These are phyloP conservation scores for Debaryomyces robertsiae DNA, from an alignment of 1,139 yeast genomes.

Conservation along the genomic window DNA sequence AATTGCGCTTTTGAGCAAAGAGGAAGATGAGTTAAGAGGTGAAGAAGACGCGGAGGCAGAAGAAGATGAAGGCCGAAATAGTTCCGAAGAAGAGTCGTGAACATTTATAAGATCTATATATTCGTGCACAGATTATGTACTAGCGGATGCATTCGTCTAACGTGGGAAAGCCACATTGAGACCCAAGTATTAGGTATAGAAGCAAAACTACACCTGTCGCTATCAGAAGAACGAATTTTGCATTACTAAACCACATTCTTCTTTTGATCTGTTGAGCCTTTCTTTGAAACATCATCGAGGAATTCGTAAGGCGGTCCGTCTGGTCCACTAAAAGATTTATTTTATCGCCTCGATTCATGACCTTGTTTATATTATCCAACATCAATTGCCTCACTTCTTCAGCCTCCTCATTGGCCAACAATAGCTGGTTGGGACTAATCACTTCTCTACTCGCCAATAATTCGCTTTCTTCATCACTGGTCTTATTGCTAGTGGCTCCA, in stretches of 20 bases:
- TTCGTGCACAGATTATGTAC: constrained; percentile 6
- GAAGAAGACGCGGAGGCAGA: constrained; percentile 27
- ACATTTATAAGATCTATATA: constrained; percentile 3
- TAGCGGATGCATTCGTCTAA: constrained; percentile 30
- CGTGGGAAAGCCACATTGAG: constrained; percentile 55
- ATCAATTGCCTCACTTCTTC: constrained; percentile 59
- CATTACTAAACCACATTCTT: constrained; percentile 66
- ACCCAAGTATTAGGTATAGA: constrained; percentile 47
- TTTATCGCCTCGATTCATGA: constrained; percentile 80
- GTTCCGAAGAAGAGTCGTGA: constrained; percentile 10
- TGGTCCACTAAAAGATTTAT: constrained; percentile 76
- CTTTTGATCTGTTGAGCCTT: constrained; percentile 67
- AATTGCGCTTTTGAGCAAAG: constrained; percentile 23
- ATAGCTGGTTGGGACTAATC: constrained; percentile 42
- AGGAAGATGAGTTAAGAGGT: constrained; percentile 24
- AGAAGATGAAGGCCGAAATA: constrained; percentile 18
- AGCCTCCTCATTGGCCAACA: constrained; percentile 51
- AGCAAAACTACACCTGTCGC: constrained; percentile 28
- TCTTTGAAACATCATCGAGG: constrained; percentile 72
- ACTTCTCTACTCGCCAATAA: constrained; percentile 22
- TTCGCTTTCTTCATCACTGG: constrained; percentile 20
- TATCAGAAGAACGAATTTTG: constrained; percentile 43
- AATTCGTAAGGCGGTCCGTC: constrained; percentile 71
- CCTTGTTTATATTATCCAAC: constrained; percentile 69
- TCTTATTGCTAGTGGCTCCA: constrained; percentile 29